Base-by-base conservation (phyloP, 1,284 basidiomycete species). In the Irpex rosettiformis region DNA sequence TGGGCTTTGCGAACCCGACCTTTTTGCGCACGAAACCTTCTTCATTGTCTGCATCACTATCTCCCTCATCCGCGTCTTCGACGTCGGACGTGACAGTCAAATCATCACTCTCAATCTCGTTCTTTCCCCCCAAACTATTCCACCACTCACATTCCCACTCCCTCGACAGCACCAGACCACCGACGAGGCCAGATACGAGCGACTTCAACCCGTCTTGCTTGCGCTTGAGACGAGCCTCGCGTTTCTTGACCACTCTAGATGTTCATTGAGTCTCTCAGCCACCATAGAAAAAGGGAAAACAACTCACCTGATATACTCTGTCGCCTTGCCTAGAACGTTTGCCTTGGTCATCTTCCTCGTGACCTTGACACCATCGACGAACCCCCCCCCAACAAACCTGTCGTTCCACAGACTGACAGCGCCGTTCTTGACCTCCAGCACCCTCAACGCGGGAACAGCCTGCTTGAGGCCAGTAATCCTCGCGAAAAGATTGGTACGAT, bases 401-500 rank as follows among this genome's bases (percentile, higher is more conserved):
- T 88, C 85, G 52, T 70, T 57, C 56, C 69, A 73, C 11, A 73
- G 70, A 33, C 67, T 75, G 65, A 49, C 66, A 66, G 33, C 72
- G 59, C 58, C 71, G 54, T 61, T 71, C 72, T 61, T 77, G 70
- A 54, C 77, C 70, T 65, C 81, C 66, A 93, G 77, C 13, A 90
- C 84, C 2, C 89, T 85, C 33, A 94, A 79, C 0, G 92, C 93
- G 1, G 92, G 92, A 1, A 94, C 91, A 8, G 92, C 88, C 67
- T 86, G 83, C 58, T 90, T 86, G 45, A 96, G 78, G 57, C 88
- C 88, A 58, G 89, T 86, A 49, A 96, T 95, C 52, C 93, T 86
- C 10, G 92, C 91, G 68, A 96, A 96, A 59, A 96, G 81, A 71
- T 95, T 95, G n/a, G 93, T 94, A 42, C 94, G 84, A 68, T 95